Percentiles rank a stretch among this genome's conserved stretches.
Evolutionary conservation across 805 yeast genomes (phyloP).

Genomic region (Pichia deserticola): DNA sequence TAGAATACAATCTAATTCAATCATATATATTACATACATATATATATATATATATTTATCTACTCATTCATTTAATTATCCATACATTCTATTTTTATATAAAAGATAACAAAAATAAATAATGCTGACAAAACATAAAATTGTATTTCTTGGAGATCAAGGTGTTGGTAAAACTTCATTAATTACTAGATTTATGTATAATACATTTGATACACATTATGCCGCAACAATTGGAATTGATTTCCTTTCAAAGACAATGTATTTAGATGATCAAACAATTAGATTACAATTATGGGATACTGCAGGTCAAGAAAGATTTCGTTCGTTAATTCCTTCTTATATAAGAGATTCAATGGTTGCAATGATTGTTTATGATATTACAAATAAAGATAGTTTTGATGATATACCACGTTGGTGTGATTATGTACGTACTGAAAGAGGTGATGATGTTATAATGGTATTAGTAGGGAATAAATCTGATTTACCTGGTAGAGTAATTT

Average conservation of each 20-base stretch:
- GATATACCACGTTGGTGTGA: constrained; percentile 88
- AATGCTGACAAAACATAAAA: constrained; percentile 64
- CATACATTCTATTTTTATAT: too few relatives aligned
- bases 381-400: constrained; percentile 76
- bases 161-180: constrained; percentile 95
- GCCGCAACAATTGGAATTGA: constrained; percentile 97
- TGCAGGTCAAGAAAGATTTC: constrained; percentile 93
- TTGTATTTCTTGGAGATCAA: constrained; percentile 95
- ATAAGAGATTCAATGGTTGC: constrained; percentile 97
- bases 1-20: too few relatives aligned
- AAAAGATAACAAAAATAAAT: background rate
- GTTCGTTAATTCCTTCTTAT: constrained; percentile 91
- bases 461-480: constrained; percentile 91
- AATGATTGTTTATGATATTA: constrained; percentile 89
- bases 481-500: constrained; percentile 68
- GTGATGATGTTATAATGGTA: constrained; percentile 79
- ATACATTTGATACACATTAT: constrained; percentile 92
- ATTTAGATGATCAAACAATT: constrained; percentile 90
- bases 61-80: too few relatives aligned
- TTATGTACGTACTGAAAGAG: constrained; percentile 90
- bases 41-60: too few relatives aligned
- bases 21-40: too few relatives aligned
- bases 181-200: constrained; percentile 97
- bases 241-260: constrained; percentile 87
- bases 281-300: constrained; percentile 97